phyloP scores from a whole-genome alignment of 352 stramenopile genomes.

The Lagenidium sp. region DNA sequence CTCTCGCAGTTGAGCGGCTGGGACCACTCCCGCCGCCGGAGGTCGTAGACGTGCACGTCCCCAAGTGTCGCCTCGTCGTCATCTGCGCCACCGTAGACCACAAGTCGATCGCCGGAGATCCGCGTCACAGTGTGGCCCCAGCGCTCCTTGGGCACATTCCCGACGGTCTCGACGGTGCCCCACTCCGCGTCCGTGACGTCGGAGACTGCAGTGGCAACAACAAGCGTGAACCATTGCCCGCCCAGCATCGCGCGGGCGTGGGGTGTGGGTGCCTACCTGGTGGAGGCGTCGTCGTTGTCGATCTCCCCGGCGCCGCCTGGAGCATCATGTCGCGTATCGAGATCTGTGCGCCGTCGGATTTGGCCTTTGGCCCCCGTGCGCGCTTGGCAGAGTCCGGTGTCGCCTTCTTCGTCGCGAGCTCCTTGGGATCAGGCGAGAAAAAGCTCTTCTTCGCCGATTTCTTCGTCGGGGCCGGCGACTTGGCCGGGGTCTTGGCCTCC shows the following conservation, averaged over 20 bases:
- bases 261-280: not conserved
- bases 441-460: slow-evolving; percentile 26
- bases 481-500: slow-evolving; percentile 22
- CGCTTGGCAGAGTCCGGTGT: slow-evolving; percentile 36
- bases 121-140: slow-evolving; percentile 89
- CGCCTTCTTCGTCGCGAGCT: slow-evolving; percentile 26
- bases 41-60: slow-evolving; percentile 84
- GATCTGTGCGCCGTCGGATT: slow-evolving; percentile 8
- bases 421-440: slow-evolving; percentile 35
- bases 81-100: slow-evolving; percentile 90
- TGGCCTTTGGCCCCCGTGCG: slow-evolving; percentile 16
- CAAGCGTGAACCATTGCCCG: not conserved
- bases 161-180: slow-evolving; percentile 29
- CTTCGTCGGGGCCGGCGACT: slow-evolving; percentile 27
- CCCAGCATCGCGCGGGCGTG: not conserved
- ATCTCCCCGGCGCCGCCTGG: slow-evolving; percentile 4
- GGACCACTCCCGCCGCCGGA: slow-evolving; percentile 63
- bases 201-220: no score
- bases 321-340: slow-evolving; percentile 21
- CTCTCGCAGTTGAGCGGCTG: slow-evolving; percentile 86
- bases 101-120: slow-evolving; percentile 78
- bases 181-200: slow-evolving; percentile 21
- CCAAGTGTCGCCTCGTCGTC: slow-evolving; percentile 77
- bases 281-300: slow-evolving; percentile 2
- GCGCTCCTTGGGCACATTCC: slow-evolving; percentile 30